Percentiles rank a stretch among this genome's conserved stretches.
These are phyloP conservation scores for Chloromonas sp. DNA, from an alignment of 163 green algal species.

Conservation along the genomic window DNA sequence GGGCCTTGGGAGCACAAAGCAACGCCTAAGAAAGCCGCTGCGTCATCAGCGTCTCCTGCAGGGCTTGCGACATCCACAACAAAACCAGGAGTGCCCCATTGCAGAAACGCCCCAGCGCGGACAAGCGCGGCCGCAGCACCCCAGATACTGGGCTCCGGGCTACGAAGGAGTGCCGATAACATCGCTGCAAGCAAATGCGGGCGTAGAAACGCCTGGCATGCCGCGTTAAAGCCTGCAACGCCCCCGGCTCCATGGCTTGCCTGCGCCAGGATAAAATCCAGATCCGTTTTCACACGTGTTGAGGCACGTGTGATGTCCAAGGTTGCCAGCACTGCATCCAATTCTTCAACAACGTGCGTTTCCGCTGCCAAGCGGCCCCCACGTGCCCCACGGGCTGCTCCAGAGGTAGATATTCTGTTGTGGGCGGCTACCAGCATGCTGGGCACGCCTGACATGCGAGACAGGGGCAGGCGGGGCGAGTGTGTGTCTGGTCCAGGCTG, in stretches of 20 bases:
- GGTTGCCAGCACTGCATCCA: background rate
- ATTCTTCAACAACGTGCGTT: background rate
- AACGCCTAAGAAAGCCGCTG: background rate
- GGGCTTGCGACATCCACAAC: background rate
- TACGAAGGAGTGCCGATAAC: background rate
- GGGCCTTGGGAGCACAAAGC: background rate
- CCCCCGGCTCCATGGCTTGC: background rate
- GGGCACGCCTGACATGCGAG: background rate
- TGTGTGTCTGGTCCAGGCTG: background rate
- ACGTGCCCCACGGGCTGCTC: background rate
- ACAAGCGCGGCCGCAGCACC: background rate
- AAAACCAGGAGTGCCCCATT: background rate
- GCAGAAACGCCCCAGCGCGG: background rate
- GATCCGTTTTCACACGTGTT: background rate
- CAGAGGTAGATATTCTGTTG: background rate
- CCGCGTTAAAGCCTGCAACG: background rate
- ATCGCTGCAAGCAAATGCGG: background rate
- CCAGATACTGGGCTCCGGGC: background rate
- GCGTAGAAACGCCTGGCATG: background rate
- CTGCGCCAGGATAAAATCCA: constrained; percentile 1
- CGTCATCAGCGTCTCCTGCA: background rate
- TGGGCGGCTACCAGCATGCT: background rate
- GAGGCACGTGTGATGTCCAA: background rate
- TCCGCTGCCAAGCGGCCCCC: background rate
- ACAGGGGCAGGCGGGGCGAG: background rate